Base-by-base conservation (phyloP, 164 flowering plant species). In the Vitis vinifera region DNA sequence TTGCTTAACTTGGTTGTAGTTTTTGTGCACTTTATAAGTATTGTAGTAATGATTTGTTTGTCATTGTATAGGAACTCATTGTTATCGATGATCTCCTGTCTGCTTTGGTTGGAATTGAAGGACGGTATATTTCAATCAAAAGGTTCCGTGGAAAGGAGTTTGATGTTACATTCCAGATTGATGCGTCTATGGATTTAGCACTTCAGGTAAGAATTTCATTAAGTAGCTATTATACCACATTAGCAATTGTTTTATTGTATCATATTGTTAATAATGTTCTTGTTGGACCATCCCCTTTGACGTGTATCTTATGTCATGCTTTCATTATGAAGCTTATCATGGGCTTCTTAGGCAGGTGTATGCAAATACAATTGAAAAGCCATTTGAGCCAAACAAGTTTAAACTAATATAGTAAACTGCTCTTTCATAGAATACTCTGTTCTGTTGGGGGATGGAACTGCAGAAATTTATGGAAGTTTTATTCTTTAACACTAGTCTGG, bases 81-180 rank as follows among this genome's bases (percentile, higher is more conserved):
- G 90, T 91, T 19, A 89, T 96, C 13, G 99, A 96, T 79, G 97
- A 96, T 78, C 86, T 96, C 17, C 82, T 93, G 14, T 89, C 86
- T 60, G 94, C 89, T 7, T 67, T 96, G 89, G 92, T 93, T 79
- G 99, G 97, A 60, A 86, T 93, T 78, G 98, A 96, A 76, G 98
- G 99, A 61, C 80, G 92, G 13, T 93, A 93, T 67, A 86, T 79
- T 73, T 90, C 91, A 48, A 91, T 90, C 13, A 91, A 75, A 65
- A 79, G 82, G 72, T 80, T 80, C 49, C 88, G 70, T 30, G 89
- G 88, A 47, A 89, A 85, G 68, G 91, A 87, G 16, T 81, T 81
- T 63, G 76, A 69, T 55, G 55, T 89, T 68, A 71, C 73, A 71
- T 91, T 90, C 79, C 97, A 86, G 31, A 78, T 90, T 80, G 98